Conservation (phyloP, 768 basidiomycete species). For the Amanita muscaria region DNA sequence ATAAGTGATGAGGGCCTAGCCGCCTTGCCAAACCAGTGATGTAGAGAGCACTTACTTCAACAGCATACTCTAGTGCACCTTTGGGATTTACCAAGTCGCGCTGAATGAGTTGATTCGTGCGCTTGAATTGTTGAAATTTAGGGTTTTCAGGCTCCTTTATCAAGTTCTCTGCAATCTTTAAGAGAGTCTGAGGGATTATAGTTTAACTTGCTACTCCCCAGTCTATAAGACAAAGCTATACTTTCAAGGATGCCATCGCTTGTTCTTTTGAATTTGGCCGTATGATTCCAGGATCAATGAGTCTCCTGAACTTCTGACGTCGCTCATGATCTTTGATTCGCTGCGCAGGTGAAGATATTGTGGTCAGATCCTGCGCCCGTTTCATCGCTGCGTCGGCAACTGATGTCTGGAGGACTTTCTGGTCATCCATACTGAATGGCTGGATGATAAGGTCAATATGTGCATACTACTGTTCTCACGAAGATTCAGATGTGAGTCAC, state of each 20-base stretch:
- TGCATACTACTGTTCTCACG: background rate
- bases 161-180: constrained; percentile 65
- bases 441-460: background rate
- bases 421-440: background rate
- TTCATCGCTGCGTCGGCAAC: constrained; percentile 36
- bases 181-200: constrained; percentile 42
- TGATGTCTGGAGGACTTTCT: constrained; percentile 21
- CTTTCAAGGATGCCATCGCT: constrained; percentile 57
- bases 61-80: constrained; percentile 73
- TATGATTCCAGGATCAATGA: constrained; percentile 72
- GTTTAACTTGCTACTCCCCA: constrained; percentile 5
- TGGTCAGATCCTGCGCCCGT: constrained; percentile 26
- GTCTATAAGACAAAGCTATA: constrained; percentile 22
- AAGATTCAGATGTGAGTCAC: background rate
- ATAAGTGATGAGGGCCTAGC: too few relatives aligned
- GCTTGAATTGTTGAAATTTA: constrained; percentile 69
- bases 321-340: constrained; percentile 49
- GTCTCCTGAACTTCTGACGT: constrained; percentile 62
- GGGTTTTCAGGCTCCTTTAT: constrained; percentile 62
- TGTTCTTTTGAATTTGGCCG: constrained; percentile 59
- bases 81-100: constrained; percentile 58
- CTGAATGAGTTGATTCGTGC: constrained; percentile 63
- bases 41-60: constrained; percentile 70
- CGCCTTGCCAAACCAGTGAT: too few relatives aligned
- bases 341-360: constrained; percentile 29